phyloP scores from a whole-genome alignment of 2,329 filamentous ascomycete genomes.

The Scedosporium apiospermum region DNA sequence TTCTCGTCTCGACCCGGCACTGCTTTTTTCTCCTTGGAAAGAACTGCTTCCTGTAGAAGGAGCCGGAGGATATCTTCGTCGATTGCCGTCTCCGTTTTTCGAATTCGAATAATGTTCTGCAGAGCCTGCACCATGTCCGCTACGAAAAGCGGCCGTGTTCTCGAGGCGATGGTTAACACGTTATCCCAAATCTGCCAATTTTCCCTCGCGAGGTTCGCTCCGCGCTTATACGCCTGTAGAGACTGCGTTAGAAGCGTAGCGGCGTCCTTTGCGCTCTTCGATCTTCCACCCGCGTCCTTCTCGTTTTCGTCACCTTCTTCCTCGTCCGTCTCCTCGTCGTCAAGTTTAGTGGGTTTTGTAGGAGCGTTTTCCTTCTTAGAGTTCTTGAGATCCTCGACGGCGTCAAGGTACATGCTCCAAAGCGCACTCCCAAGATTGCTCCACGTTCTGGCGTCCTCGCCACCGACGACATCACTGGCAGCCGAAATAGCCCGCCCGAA shows the following conservation, averaged over 20 bases:
- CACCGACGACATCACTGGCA: constrained; percentile 54
- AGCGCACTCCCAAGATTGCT: constrained; percentile 86
- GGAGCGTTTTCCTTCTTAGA: constrained; percentile 12
- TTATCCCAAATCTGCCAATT: constrained; percentile 97
- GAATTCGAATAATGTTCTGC: constrained; percentile 65
- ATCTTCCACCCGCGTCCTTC: constrained; percentile 14
- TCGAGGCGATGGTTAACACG: constrained; percentile 75
- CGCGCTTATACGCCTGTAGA: constrained; percentile 76
- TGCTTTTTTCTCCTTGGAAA: constrained; percentile 22
- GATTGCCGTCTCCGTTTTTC: constrained; percentile 67
- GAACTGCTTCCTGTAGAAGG: constrained; percentile 62
- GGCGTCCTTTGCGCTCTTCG: constrained; percentile 30
- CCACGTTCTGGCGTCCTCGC: constrained; percentile 86
- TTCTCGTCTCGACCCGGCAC: constrained; percentile 19
- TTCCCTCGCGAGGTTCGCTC: constrained; percentile 71
- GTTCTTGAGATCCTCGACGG: constrained; percentile 26
- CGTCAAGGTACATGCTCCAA: constrained; percentile 55
- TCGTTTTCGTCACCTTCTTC: constrained; percentile 10
- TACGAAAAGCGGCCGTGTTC: constrained; percentile 65
- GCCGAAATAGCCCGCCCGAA: constrained; percentile 72
- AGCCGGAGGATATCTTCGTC: constrained; percentile 64
- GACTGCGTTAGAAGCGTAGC: constrained; percentile 62
- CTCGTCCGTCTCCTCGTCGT: constrained; percentile 16
- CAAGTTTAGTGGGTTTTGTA: constrained; percentile 17
- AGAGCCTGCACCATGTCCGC: constrained; percentile 68